phyloP scores from a whole-genome alignment of 495 filamentous ascomycete species.

The Annulohypoxylon nitens region DNA sequence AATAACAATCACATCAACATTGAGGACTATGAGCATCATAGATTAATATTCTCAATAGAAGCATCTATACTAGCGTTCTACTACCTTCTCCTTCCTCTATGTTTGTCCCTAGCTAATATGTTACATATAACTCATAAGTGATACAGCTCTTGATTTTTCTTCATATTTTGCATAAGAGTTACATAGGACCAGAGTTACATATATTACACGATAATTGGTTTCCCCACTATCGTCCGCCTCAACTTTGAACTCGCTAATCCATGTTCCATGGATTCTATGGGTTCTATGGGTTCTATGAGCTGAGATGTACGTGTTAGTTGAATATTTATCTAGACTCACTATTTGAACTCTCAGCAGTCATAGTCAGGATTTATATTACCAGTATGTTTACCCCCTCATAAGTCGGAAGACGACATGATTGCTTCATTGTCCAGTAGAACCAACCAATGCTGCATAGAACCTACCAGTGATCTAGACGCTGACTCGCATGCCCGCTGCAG shows the following conservation, averaged over 20 bases:
- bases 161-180: conserved; percentile 8
- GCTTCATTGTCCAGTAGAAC: conserved; percentile 18
- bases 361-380: background rate
- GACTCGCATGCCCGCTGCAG: conserved; percentile 41
- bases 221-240: conserved; percentile 50
- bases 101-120: background rate
- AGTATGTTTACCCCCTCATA: background rate
- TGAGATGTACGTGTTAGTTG: background rate
- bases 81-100: background rate
- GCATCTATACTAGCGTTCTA: background rate
- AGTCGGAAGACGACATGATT: conserved; percentile 5
- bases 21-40: background rate
- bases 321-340: background rate
- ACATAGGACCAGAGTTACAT: no score
- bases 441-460: conserved; percentile 23
- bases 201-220: conserved; percentile 31
- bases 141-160: background rate
- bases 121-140: background rate
- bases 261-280: background rate
- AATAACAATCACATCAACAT: conserved; percentile 3
- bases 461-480: conserved; percentile 27
- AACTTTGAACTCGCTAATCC: conserved; percentile 14
- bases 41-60: background rate
- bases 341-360: background rate
- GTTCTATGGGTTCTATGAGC: no score